Conservation (phyloP, 805 yeast species). For the Wickerhamomyces rabaulensis region DNA sequence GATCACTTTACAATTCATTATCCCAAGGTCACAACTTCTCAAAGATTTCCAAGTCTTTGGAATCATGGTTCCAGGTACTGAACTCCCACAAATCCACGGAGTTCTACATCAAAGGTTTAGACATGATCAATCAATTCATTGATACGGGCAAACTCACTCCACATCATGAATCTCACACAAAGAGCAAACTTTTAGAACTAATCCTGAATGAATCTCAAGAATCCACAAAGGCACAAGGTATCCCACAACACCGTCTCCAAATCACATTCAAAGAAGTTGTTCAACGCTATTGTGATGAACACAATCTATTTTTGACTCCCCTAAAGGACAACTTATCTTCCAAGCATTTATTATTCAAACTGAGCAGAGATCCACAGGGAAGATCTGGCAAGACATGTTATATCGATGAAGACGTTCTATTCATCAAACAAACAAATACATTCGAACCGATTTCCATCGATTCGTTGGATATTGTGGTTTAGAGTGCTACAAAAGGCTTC, state of each 20-base stretch:
- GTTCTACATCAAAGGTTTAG: conserved; percentile 15
- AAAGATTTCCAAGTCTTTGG: conserved; percentile 25
- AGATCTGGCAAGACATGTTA: conserved; percentile 38
- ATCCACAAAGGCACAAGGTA: background rate
- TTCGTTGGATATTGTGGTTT: background rate
- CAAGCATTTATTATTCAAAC: conserved; percentile 41
- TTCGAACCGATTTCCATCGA: background rate
- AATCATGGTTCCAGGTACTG: conserved; percentile 26
- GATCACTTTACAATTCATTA: conserved; percentile 10
- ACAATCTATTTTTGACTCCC: conserved; percentile 32
- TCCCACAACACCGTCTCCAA: conserved; percentile 37
- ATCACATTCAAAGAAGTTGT: conserved; percentile 63
- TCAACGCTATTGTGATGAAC: conserved; percentile 48
- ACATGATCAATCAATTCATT: conserved; percentile 26
- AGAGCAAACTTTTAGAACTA: background rate
- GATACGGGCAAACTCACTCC: conserved; percentile 14
- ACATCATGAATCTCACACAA: conserved; percentile 3
- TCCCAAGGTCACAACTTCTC: background rate
- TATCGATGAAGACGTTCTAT: conserved; percentile 63
- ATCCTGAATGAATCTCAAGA: background rate
- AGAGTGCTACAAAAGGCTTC: background rate
- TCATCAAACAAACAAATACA: conserved; percentile 29
- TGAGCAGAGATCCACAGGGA: conserved; percentile 30
- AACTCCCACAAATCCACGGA: background rate
- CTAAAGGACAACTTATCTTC: conserved; percentile 19